Evolutionary conservation across 352 stramenopile genomes (phyloP).

Genomic region (Elongisporangium prolatum): DNA sequence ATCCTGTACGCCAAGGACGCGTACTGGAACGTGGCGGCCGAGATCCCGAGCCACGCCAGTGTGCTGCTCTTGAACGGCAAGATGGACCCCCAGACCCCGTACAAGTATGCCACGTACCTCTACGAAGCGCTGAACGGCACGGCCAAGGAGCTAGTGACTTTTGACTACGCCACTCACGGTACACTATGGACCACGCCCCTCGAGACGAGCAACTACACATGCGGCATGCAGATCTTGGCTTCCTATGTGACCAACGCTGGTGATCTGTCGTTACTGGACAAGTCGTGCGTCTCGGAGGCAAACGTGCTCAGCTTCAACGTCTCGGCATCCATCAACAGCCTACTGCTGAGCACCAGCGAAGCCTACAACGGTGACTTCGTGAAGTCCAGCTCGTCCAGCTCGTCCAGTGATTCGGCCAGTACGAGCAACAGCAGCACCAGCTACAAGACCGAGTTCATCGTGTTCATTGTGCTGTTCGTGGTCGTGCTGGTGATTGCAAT

Average conservation of each 20-base stretch:
- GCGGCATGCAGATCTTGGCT: conserved; percentile 35
- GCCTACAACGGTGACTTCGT: conserved; percentile 33
- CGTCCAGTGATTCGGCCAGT: conserved; percentile 7
- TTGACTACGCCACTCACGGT: conserved; percentile 32
- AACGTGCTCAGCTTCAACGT: conserved; percentile 23
- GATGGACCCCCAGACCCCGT: conserved; percentile 41
- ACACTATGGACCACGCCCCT: conserved; percentile 29
- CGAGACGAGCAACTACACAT: conserved; percentile 19
- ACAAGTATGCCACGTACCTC: conserved; percentile 44
- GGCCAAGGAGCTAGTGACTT: conserved; percentile 42
- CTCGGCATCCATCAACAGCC: neutral
- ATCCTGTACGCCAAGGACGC: conserved; percentile 40
- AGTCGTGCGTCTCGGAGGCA: conserved; percentile 35
- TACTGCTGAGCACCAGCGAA: conserved; percentile 31
- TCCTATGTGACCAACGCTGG: conserved; percentile 33
- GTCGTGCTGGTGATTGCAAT: conserved; percentile 13
- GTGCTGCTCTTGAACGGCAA: conserved; percentile 46
- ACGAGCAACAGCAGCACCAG: conserved; percentile 5
- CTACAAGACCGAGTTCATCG: conserved; percentile 42
- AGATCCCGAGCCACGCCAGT: conserved; percentile 27
- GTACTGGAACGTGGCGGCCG: conserved; percentile 43
- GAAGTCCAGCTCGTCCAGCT: conserved; percentile 9
- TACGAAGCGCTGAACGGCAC: conserved; percentile 20
- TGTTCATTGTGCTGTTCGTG: conserved; percentile 37
- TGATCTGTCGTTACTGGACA: conserved; percentile 32